Conservation (phyloP, 1,284 basidiomycete species). For the Bondarzewia mesenterica region DNA sequence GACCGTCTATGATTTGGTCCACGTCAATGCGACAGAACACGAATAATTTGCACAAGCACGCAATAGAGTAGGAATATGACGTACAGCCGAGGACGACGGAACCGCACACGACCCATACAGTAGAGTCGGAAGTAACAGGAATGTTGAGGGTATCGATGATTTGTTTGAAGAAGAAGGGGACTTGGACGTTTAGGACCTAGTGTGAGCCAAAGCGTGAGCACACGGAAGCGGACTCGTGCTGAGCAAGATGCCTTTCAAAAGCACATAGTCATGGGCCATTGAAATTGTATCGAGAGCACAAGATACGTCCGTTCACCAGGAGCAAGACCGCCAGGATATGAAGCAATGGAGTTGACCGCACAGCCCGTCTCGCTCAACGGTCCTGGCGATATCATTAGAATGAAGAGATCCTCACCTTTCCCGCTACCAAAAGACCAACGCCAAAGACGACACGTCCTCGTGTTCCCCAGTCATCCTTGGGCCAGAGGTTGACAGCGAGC, state of each 20-base stretch:
- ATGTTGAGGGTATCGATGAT: slow-evolving; percentile 89
- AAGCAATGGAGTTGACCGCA: no score
- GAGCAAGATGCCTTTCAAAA: background rate
- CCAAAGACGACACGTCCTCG: slow-evolving; percentile 78
- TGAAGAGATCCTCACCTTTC: slow-evolving; percentile 57
- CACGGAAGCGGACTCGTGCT: background rate
- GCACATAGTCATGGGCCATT: background rate
- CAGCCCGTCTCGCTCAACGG: background rate
- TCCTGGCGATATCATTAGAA: background rate
- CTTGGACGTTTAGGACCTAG: slow-evolving; percentile 91
- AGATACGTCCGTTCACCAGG: background rate
- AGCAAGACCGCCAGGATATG: no score
- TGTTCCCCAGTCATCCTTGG: slow-evolving; percentile 68
- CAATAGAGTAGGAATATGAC: no score
- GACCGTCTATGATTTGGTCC: no score
- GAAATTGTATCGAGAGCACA: no score
- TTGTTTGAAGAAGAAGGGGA: slow-evolving; percentile 91
- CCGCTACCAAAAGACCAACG: slow-evolving; percentile 73
- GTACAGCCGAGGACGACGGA: slow-evolving; percentile 85
- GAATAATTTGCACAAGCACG: no score
- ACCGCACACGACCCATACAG: slow-evolving; percentile 89
- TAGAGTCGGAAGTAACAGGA: slow-evolving; percentile 68
- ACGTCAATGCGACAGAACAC: no score
- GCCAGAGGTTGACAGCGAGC: slow-evolving; percentile 67
- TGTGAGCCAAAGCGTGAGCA: background rate